Conservation (phyloP, 2,329 filamentous ascomycete genomes). For the Penicillium sp. region DNA sequence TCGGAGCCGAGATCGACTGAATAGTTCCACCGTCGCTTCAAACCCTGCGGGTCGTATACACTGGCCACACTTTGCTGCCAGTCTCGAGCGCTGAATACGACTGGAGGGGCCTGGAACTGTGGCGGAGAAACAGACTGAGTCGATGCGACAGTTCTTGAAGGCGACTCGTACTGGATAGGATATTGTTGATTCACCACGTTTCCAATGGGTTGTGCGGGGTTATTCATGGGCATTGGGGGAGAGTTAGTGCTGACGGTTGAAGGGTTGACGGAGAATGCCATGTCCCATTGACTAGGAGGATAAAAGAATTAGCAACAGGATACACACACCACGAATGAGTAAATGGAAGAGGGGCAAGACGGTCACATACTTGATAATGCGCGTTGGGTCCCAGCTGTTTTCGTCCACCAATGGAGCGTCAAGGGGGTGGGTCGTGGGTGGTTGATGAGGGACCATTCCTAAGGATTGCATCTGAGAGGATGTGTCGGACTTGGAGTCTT, state of each 20-base stretch:
- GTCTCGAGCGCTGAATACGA: slow-evolving; percentile 50
- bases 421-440: slow-evolving; percentile 48
- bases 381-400: slow-evolving; percentile 80
- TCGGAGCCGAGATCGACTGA: slow-evolving; percentile 38
- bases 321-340: background rate
- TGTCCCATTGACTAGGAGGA: slow-evolving; percentile 81
- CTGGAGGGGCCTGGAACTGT: slow-evolving; percentile 36
- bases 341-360: slow-evolving; percentile 10
- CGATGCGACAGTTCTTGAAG: slow-evolving; percentile 33
- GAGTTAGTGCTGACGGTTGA: slow-evolving; percentile 45
- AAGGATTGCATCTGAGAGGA: slow-evolving; percentile 72
- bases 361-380: slow-evolving; percentile 82
- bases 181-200: slow-evolving; percentile 37
- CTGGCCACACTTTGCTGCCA: slow-evolving; percentile 55
- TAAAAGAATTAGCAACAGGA: slow-evolving; percentile 28
- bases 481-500: slow-evolving; percentile 74
- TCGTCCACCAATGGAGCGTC: slow-evolving; percentile 66
- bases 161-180: slow-evolving; percentile 38
- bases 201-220: slow-evolving; percentile 31
- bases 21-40: slow-evolving; percentile 51
- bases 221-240: slow-evolving; percentile 45
- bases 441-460: slow-evolving; percentile 42
- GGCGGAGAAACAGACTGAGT: slow-evolving; percentile 40
- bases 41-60: slow-evolving; percentile 50
- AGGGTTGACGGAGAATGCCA: slow-evolving; percentile 80